A percentile compares a stretch with the other conserved stretches of the same genome.
These are phyloP conservation scores for Patellifolia procumbens DNA, from an alignment of 179 eudicot genomes.

Conservation along the genomic window DNA sequence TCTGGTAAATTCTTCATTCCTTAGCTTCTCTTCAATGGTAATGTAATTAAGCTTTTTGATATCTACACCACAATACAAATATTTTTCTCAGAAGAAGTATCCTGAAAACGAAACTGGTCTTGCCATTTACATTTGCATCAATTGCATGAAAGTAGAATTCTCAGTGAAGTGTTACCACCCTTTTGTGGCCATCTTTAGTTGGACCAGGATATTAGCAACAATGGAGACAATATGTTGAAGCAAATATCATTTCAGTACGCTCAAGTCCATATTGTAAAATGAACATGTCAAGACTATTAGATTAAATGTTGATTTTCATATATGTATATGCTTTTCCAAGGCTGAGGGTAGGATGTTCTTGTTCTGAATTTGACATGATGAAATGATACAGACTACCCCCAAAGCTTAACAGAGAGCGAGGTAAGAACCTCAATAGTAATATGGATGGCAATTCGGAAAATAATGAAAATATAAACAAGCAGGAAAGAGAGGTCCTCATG, in stretches of 20 bases:
- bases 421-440: too few species aligned
- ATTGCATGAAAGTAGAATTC: constrained; percentile 38
- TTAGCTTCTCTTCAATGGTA: constrained; percentile 26
- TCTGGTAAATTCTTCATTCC: constrained; percentile 20
- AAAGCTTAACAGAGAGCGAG: too few species aligned
- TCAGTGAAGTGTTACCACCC: constrained; percentile 45
- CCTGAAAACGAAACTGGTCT: constrained; percentile 43
- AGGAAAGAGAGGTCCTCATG: too few species aligned
- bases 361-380: too few species aligned
- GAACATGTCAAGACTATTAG: neutral
- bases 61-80: constrained; percentile 42
- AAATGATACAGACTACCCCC: too few species aligned
- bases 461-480: too few species aligned
- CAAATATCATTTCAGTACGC: constrained; percentile 38
- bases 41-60: constrained; percentile 43
- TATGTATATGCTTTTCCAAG: too few species aligned
- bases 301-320: neutral
- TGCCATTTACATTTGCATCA: constrained; percentile 35
- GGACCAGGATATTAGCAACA: constrained; percentile 38
- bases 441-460: too few species aligned
- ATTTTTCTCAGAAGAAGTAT: constrained; percentile 59
- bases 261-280: constrained; percentile 34
- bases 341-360: too few species aligned
- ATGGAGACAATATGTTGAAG: constrained; percentile 40
- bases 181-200: constrained; percentile 47